Conservation (phyloP, 2,329 filamentous ascomycete genomes). For the Cladosporium sp. region DNA sequence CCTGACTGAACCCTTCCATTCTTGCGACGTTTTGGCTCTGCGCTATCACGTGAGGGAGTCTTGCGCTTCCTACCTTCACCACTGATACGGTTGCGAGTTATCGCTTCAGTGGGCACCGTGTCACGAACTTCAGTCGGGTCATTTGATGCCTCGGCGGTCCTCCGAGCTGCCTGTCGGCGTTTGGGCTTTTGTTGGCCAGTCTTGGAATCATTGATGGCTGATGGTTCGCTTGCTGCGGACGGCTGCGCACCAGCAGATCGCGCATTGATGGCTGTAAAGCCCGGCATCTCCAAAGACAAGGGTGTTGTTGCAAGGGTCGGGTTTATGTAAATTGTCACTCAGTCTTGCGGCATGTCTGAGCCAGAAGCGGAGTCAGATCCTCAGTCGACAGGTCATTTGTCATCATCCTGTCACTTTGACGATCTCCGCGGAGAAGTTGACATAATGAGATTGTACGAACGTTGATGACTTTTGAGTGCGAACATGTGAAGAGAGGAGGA, state of each 20-base stretch:
- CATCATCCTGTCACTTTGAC: too few species aligned
- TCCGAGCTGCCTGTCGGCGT: constrained; percentile 5
- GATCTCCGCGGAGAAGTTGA: too few species aligned
- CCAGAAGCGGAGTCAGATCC: too few species aligned
- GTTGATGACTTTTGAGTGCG: too few species aligned
- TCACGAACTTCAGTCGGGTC: constrained; percentile 16
- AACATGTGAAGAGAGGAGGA: neutral
- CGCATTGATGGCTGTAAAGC: constrained; percentile 23
- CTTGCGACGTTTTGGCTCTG: constrained; percentile 16
- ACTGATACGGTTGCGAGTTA: constrained; percentile 6
- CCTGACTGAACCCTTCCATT: constrained; percentile 14
- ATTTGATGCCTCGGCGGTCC: neutral
- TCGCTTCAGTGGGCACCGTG: neutral
- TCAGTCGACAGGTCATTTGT: too few species aligned
- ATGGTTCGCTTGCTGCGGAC: too few species aligned
- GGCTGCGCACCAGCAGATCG: neutral
- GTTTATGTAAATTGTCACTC: too few species aligned
- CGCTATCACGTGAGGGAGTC: neutral
- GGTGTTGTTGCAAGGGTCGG: neutral
- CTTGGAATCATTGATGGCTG: neutral
- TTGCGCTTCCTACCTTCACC: constrained; percentile 18
- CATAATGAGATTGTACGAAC: too few species aligned
- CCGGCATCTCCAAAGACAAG: constrained; percentile 1
- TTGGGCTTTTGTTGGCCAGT: neutral
- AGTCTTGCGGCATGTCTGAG: too few species aligned